A percentile compares a stretch with the other conserved stretches of the same genome.
Evolutionary conservation across 768 basidiomycete species (phyloP).

Genomic region (Boletus subcaerulescens): DNA sequence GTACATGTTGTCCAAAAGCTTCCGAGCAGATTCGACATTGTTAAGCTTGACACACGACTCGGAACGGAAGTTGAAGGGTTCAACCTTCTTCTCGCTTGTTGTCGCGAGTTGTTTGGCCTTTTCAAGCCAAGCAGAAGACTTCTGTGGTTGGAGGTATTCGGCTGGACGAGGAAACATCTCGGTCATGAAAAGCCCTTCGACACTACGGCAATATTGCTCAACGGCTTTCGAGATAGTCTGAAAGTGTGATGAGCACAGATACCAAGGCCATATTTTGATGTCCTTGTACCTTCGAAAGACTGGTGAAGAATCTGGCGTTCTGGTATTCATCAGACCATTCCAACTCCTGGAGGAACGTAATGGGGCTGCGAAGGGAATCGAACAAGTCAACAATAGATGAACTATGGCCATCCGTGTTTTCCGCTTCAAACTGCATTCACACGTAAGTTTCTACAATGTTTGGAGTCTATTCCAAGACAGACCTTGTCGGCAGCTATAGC

Average conservation of each 20-base stretch:
- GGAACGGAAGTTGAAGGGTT: slow-evolving; percentile 91
- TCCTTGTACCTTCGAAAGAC: slow-evolving; percentile 71
- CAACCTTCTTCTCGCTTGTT: slow-evolving; percentile 85
- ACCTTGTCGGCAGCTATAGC: slow-evolving; percentile 86
- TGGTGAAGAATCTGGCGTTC: slow-evolving; percentile 86
- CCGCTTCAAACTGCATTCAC: slow-evolving; percentile 64
- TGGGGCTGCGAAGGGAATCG: slow-evolving; percentile 87
- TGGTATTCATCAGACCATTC: slow-evolving; percentile 92
- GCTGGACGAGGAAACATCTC: slow-evolving; percentile 90
- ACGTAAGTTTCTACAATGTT: slow-evolving; percentile 1
- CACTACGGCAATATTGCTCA: slow-evolving; percentile 84
- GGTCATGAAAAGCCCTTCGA: slow-evolving; percentile 88
- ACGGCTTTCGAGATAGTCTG: slow-evolving; percentile 90
- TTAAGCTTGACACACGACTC: slow-evolving; percentile 97
- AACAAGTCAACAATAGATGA: slow-evolving; percentile 98
- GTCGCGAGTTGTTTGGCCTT: slow-evolving; percentile 75
- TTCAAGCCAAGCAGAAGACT: slow-evolving; percentile 86
- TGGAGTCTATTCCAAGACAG: slow-evolving; percentile 6
- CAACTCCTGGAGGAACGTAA: slow-evolving; percentile 82
- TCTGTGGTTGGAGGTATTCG: slow-evolving; percentile 79
- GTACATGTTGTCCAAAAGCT: slow-evolving; percentile 92
- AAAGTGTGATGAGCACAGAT: background rate
- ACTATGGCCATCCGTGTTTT: slow-evolving; percentile 79
- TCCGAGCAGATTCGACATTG: slow-evolving; percentile 90
- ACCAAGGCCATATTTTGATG: background rate